Evolutionary conservation across 257 asterid genomes (phyloP), one percentile per base, ranked within the genome.

Genomic region (Penstemon eatonii): DNA sequence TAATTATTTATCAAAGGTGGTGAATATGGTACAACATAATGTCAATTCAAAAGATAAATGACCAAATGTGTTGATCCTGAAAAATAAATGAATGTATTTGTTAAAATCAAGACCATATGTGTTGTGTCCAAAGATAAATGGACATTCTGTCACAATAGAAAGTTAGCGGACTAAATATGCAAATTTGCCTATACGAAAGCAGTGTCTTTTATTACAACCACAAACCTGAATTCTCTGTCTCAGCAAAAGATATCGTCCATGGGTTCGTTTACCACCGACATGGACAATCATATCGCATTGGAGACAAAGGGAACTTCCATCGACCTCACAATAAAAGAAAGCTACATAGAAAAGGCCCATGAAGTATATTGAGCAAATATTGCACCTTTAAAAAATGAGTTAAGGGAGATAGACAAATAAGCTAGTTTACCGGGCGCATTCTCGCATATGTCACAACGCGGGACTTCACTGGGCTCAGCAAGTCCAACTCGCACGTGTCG

Each of bases 181-280:
- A 25, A 25, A 25, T 25, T 25, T 25, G 33, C 33, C 33, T 25
- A 25, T 1, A 25, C 33, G 39, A 54, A 77, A 71, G 47, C 41
- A 46, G 52, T 41, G 40, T 51, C 49, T 57, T 41, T 56, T 70
- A 56, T 43, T 50, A 73, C 71, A 71, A 74, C 74, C 61, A 86
- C 94, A 81, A 86, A 92, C 98, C 98, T 92, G 92, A 44, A 88
- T 81, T 85, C 93, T 90, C 84, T 92, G 97, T 81, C 98, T 88
- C 68, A 90, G 71, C 67, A 92, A 76, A 67, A 92, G 98, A 86
- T 88, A 90, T 73, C 98, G 79, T 59, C 88, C 88, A 68, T 92
- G 98, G 67, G 98, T 92, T 90, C 97, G 80, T 86, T 92, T 92
- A 50, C 97, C 97, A 45, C 92, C 98, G 55, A 90, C 98, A 78